Evolutionary conservation across 2,329 filamentous ascomycete genomes (phyloP).

Genomic region (Beauveria sp.): DNA sequence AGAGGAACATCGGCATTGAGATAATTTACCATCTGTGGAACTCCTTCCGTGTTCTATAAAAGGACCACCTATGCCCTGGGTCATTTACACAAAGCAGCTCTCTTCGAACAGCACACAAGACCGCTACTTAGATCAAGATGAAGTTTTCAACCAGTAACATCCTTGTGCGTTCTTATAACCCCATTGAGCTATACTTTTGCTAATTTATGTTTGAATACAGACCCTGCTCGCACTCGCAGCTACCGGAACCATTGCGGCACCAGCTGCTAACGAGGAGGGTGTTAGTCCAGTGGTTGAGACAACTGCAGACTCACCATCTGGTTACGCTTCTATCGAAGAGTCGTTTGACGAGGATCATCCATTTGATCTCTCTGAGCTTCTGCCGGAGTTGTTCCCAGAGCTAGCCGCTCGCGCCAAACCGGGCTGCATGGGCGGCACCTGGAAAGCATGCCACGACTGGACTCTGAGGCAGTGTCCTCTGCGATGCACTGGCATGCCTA

Average conservation of each 20-base stretch:
- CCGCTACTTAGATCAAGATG: background rate
- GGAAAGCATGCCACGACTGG: slow-evolving; percentile 1
- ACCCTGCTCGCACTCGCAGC: background rate
- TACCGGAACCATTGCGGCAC: background rate
- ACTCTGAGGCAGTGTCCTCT: background rate
- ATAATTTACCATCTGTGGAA: background rate
- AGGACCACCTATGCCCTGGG: background rate
- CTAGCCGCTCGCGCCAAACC: background rate
- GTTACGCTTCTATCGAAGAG: background rate
- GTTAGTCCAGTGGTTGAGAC: background rate
- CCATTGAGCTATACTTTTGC: too few species aligned
- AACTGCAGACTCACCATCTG: background rate
- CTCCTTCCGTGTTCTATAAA: background rate
- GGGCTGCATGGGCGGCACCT: slow-evolving; percentile 2
- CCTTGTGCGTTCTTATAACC: background rate
- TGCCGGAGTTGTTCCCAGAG: background rate
- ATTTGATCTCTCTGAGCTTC: background rate
- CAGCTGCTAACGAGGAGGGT: background rate
- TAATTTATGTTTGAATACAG: background rate
- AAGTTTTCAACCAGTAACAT: background rate
- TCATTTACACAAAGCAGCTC: background rate
- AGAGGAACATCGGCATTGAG: background rate
- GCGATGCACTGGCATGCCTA: background rate
- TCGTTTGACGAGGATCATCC: background rate
- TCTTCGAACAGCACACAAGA: background rate